phyloP scores from a whole-genome alignment of 2,329 filamentous ascomycete genomes.

The Plenodomus tracheiphilus region DNA sequence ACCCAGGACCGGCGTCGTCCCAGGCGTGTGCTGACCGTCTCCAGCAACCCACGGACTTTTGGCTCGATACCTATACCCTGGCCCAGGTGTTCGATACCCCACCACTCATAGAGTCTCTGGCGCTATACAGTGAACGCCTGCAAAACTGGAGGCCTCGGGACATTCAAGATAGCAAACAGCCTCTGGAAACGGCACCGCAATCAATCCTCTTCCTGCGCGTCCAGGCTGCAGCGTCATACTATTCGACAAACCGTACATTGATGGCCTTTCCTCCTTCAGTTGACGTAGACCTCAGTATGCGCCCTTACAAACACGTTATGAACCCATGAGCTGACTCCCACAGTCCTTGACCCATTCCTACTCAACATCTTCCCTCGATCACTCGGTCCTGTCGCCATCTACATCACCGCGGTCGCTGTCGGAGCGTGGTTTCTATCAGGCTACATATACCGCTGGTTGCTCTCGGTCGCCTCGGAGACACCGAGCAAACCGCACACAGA shows the following conservation, averaged over 20 bases:
- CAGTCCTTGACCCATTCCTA: slow-evolving; percentile 82
- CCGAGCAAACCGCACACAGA: slow-evolving; percentile 37
- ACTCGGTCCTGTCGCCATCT: slow-evolving; percentile 70
- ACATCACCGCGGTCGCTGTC: slow-evolving; percentile 65
- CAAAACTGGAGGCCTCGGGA: slow-evolving; percentile 32
- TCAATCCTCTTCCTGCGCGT: slow-evolving; percentile 75
- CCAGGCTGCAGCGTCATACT: slow-evolving; percentile 80
- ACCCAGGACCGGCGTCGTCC: too few species aligned
- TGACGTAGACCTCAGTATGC: slow-evolving; percentile 67
- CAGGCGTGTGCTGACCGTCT: slow-evolving; percentile 16
- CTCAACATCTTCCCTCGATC: slow-evolving; percentile 79
- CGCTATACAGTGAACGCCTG: slow-evolving; percentile 61
- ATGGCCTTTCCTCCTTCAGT: slow-evolving; percentile 78
- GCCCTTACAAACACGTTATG: neutral
- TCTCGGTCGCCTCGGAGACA: slow-evolving; percentile 21
- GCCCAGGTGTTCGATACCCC: slow-evolving; percentile 64
- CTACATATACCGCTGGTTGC: slow-evolving; percentile 43
- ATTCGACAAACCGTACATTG: slow-evolving; percentile 70
- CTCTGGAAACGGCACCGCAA: slow-evolving; percentile 20
- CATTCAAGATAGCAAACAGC: slow-evolving; percentile 2
- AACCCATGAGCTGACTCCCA: slow-evolving; percentile 14
- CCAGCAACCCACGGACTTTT: slow-evolving; percentile 85
- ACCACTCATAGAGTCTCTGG: slow-evolving; percentile 67
- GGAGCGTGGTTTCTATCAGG: slow-evolving; percentile 56
- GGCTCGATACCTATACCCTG: slow-evolving; percentile 66